These are phyloP conservation scores for Fraxinus quadrangulata DNA, from an alignment of 257 asterid species.

Conservation along the genomic window DNA sequence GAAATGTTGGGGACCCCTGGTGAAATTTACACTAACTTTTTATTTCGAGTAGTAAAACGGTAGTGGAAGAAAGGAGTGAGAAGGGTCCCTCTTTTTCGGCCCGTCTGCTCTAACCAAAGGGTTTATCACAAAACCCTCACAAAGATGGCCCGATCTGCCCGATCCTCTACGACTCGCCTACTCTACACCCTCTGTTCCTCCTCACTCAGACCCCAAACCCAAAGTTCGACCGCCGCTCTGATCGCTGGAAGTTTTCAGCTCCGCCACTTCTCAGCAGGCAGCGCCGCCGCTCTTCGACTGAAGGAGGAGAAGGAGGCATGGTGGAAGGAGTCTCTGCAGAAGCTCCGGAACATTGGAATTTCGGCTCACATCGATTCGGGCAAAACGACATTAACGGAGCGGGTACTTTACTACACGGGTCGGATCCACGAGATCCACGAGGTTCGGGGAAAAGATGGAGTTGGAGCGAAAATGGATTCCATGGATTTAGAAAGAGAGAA, in stretches of 20 bases:
- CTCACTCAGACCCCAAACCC: conserved; percentile 35
- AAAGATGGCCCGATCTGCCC: conserved; percentile 64
- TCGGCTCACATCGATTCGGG: conserved; percentile 99
- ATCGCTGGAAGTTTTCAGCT: conserved; percentile 58
- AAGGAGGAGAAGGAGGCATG: conserved; percentile 70
- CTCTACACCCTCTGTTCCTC: conserved; percentile 54
- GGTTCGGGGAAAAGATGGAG: conserved; percentile 96
- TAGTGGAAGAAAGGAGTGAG: background rate
- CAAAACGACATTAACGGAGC: conserved; percentile 92
- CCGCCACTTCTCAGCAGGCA: conserved; percentile 65
- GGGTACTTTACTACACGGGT: conserved; percentile 83
- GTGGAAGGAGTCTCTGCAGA: conserved; percentile 86
- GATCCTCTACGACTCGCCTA: conserved; percentile 68
- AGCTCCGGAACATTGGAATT: conserved; percentile 87
- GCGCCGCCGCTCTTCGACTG: conserved; percentile 69
- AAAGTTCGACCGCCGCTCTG: conserved; percentile 46
- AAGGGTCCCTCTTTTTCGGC: background rate
- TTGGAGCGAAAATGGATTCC: conserved; percentile 98
- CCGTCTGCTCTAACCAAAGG: conserved; percentile 38
- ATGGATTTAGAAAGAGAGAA: conserved; percentile 99
- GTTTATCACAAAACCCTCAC: conserved; percentile 55
- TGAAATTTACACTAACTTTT: background rate
- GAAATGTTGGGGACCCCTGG: background rate
- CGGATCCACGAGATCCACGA: conserved; percentile 97
- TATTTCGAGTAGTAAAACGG: background rate